These are phyloP conservation scores for Calonectria multiphialidica DNA, from an alignment of 2,329 filamentous ascomycete genomes.

Conservation along the genomic window DNA sequence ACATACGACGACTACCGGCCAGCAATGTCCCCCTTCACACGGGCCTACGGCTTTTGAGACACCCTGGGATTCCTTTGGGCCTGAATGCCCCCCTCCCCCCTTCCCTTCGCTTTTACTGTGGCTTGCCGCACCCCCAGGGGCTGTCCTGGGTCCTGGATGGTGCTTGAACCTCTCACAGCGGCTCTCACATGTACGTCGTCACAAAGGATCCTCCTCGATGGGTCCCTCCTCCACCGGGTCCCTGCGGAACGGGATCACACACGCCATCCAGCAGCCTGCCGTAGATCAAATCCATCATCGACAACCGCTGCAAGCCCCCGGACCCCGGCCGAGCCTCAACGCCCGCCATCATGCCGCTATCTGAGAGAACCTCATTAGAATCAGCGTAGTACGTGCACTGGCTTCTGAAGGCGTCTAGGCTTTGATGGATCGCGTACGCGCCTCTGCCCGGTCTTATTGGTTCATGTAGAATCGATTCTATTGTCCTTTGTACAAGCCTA, in stretches of 20 bases:
- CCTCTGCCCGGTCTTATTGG: not conserved
- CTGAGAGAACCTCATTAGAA: conserved; percentile 1
- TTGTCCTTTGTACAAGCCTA: conserved; percentile 17
- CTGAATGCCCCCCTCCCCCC: too few relatives aligned
- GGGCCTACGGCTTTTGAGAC: not conserved
- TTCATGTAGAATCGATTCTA: conserved; percentile 22
- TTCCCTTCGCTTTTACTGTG: not conserved
- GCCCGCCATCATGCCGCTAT: conserved; percentile 17
- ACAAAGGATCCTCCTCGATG: not conserved
- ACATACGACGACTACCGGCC: not conserved
- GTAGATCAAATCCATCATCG: conserved; percentile 9
- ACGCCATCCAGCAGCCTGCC: not conserved
- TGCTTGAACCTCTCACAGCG: not conserved
- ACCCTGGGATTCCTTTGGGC: not conserved
- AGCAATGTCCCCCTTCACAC: not conserved
- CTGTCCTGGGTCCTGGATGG: not conserved
- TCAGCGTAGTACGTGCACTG: conserved; percentile 9
- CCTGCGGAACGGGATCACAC: conserved; percentile 12
- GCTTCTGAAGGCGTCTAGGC: not conserved
- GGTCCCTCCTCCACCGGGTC: not conserved
- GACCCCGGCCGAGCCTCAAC: conserved; percentile 4
- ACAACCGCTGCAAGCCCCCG: conserved; percentile 1
- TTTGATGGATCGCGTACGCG: not conserved
- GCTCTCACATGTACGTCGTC: not conserved
- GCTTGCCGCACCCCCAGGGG: not conserved